phyloP scores from a whole-genome alignment of 495 filamentous ascomycete genomes.

The Daldinia concentrica region DNA sequence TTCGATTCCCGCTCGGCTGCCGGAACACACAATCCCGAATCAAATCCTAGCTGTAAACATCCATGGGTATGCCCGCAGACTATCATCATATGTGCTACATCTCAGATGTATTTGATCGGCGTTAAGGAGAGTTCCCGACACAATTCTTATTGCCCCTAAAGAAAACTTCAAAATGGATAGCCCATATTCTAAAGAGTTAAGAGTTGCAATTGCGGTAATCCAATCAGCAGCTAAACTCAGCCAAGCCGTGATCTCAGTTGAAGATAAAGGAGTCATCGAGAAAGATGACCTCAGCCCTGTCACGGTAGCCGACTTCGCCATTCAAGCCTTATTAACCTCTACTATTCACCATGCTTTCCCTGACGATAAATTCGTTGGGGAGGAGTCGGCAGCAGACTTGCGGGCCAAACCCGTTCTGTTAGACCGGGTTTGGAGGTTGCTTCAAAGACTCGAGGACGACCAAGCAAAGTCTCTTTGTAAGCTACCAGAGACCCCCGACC shows the following conservation, averaged over 20 bases:
- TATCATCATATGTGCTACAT: too few species aligned
- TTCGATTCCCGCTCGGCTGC: not conserved
- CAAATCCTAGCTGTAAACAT: too few species aligned
- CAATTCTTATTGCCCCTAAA: not conserved
- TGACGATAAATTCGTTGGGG: slow-evolving; percentile 66
- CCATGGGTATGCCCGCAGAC: too few species aligned
- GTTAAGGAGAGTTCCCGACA: not conserved
- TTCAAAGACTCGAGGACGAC: slow-evolving; percentile 49
- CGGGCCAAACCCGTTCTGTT: slow-evolving; percentile 59
- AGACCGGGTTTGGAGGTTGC: slow-evolving; percentile 62
- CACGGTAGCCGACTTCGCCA: slow-evolving; percentile 74
- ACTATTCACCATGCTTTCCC: slow-evolving; percentile 65
- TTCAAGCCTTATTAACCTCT: slow-evolving; percentile 69
- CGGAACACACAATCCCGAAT: not conserved
- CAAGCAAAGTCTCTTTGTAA: slow-evolving; percentile 43
- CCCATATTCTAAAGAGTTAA: slow-evolving; percentile 48
- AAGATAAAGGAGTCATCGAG: slow-evolving; percentile 49
- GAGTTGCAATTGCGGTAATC: slow-evolving; percentile 42
- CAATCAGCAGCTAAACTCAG: slow-evolving; percentile 53
- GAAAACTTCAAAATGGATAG: slow-evolving; percentile 46
- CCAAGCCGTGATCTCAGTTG: slow-evolving; percentile 46
- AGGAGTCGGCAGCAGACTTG: slow-evolving; percentile 67
- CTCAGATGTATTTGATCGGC: not conserved
- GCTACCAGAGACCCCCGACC: slow-evolving; percentile 57
- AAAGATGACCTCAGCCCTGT: slow-evolving; percentile 70